These are phyloP conservation scores for Cercospora sp. DNA, from an alignment of 2,329 filamentous ascomycete genomes.

Conservation along the genomic window DNA sequence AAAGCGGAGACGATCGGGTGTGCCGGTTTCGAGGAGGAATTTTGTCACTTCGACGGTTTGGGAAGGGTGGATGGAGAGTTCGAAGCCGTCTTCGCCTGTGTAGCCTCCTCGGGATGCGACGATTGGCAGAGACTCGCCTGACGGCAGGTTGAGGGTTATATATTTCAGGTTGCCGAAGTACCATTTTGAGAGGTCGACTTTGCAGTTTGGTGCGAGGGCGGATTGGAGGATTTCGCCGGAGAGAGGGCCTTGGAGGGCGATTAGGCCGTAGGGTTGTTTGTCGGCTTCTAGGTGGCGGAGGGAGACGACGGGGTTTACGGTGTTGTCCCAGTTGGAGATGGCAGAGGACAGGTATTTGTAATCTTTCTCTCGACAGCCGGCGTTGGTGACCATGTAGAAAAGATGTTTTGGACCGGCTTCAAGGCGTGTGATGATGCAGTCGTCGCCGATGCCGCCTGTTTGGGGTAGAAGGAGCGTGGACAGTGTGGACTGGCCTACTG, in stretches of 20 bases:
- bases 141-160: conserved; percentile 64
- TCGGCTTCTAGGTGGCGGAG: conserved; percentile 40
- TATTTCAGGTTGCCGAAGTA: conserved; percentile 79
- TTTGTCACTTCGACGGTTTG: conserved; percentile 68
- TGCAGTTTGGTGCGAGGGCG: conserved; percentile 57
- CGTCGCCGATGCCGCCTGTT: conserved; percentile 91
- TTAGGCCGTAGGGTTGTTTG: conserved; percentile 67
- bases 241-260: conserved; percentile 87
- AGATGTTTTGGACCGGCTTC: conserved; percentile 50
- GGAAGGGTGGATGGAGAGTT: conserved; percentile 77
- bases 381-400: conserved; percentile 96
- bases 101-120: conserved; percentile 89
- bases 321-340: conserved; percentile 61
- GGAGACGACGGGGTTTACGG: conserved; percentile 45
- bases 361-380: conserved; percentile 88
- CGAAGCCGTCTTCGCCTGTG: conserved; percentile 97
- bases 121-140: conserved; percentile 53
- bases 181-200: conserved; percentile 60
- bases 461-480: conserved; percentile 78
- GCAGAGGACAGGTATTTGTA: conserved; percentile 72
- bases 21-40: conserved; percentile 63
- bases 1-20: conserved; percentile 67
- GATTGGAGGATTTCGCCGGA: conserved; percentile 68
- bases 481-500: conserved; percentile 71
- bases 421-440: conserved; percentile 86